Evolutionary conservation across 1,284 basidiomycete species (phyloP).

Genomic region (Trichosporon inkin): DNA sequence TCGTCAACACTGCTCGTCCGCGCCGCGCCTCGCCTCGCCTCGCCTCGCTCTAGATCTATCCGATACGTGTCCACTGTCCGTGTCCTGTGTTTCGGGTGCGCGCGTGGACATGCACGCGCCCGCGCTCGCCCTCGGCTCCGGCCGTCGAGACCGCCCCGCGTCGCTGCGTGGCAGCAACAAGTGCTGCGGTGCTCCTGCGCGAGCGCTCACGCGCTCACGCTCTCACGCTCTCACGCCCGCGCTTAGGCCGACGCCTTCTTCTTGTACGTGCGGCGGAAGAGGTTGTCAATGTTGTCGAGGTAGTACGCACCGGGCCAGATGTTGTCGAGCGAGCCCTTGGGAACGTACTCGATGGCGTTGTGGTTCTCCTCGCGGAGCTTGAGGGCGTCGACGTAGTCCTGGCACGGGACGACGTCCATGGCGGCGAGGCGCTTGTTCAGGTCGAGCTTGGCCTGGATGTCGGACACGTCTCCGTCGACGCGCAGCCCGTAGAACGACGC

Average conservation of each 20-base stretch:
- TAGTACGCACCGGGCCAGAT: constrained; percentile 94
- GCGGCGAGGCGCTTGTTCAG: constrained; percentile 69
- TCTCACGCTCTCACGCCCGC: no score
- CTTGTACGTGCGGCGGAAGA: constrained; percentile 84
- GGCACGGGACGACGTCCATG: constrained; percentile 88
- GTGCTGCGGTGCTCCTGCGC: no score
- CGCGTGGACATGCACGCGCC: no score
- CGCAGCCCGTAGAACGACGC: constrained; percentile 83
- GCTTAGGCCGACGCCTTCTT: constrained; percentile 28
- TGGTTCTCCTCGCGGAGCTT: constrained; percentile 92
- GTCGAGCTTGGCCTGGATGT: constrained; percentile 74
- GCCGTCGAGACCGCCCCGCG: no score
- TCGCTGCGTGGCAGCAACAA: no score
- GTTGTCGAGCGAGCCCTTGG: constrained; percentile 80
- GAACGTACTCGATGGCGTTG: constrained; percentile 81
- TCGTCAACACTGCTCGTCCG: no score
- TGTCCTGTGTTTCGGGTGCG: no score
- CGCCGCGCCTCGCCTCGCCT: no score
- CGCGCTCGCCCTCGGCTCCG: no score
- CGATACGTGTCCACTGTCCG: no score
- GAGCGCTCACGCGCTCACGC: no score
- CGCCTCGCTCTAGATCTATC: no score
- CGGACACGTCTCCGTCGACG: constrained; percentile 76
- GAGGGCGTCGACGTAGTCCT: constrained; percentile 74
- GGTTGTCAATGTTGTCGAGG: constrained; percentile 84